Evolutionary conservation across 371 early-diverging fungal species (phyloP), one percentile per base, ranked within the genome.

Genomic region (Lichtheimia corymbifera): DNA sequence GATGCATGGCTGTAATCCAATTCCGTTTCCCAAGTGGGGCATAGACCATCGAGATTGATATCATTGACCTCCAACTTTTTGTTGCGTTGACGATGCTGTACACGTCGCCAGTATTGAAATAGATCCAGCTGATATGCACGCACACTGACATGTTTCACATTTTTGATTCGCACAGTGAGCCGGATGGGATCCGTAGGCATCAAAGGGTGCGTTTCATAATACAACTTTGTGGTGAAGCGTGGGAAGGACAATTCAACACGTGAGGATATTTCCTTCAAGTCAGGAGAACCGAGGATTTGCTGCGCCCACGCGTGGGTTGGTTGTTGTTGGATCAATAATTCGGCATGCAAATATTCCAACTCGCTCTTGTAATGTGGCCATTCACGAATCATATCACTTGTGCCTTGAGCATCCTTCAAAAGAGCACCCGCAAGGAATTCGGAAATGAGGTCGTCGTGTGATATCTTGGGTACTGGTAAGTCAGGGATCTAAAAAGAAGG

Each of bases 51-150:
- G 20, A 79, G 41, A 22, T 71, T 61, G 27, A 68, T 58, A 25
- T 66, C 65, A 2, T 65, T 42, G 5, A 65, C 57, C n/a, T 65
- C 58, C 15, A 55, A 22, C 43, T 55, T 15, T 47, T 17, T 45
- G n/a, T 41, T 0, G 17, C 58, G 24, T 40, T 72, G 65, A 1
- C 63, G 53, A 35, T 35, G 35, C 2, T 35, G 35, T 9, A 35
- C 35, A 6, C 35, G 35, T 14, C 72, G 55, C 66, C 72, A 74
- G 49, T 81, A 81, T 51, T 72, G 73, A 30, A 67, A 67, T 11
- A 69, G 64, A 50, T 81, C 73, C 15, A 81, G 67, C 22, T 65
- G 70, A 42, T 67, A 81, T 4, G 75, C 74, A 27, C 81, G 78
- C 5, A 81, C 58, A 11, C 70, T 63, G 13, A 81, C 51, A 49